These are phyloP conservation scores for Raffaelea arxii DNA, from an alignment of 2,329 filamentous ascomycete genomes.

Conservation along the genomic window DNA sequence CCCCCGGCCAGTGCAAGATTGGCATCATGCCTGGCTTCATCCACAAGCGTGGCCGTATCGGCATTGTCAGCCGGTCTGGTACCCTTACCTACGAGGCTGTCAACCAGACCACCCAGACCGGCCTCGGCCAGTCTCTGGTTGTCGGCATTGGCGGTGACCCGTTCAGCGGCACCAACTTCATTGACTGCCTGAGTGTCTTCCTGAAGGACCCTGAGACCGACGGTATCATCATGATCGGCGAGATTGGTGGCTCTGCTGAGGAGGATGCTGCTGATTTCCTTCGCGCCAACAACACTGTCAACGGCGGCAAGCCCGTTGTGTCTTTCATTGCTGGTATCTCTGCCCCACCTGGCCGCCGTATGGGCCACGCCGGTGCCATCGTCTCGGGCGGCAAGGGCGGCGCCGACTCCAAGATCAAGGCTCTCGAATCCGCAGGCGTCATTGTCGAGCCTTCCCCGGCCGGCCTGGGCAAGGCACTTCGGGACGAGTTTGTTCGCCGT, in stretches of 20 bases:
- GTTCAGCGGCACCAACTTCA: slow-evolving; percentile 99
- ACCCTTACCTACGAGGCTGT: slow-evolving; percentile 99
- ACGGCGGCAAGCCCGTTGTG: slow-evolving; percentile 84
- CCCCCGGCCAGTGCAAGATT: slow-evolving; percentile 94
- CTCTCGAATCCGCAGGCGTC: slow-evolving; percentile 86
- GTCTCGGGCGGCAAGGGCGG: slow-evolving; percentile 96
- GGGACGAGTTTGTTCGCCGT: slow-evolving; percentile 90
- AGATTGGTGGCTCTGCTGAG: slow-evolving; percentile 95
- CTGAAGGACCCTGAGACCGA: slow-evolving; percentile 92
- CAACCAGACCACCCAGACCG: slow-evolving; percentile 97
- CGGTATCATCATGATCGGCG: slow-evolving; percentile 99
- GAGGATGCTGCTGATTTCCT: slow-evolving; percentile 97
- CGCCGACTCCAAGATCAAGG: slow-evolving; percentile 95
- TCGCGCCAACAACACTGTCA: slow-evolving; percentile 79
- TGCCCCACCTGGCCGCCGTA: slow-evolving; percentile 88
- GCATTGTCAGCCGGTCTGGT: slow-evolving; percentile 95
- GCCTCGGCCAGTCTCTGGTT: slow-evolving; percentile 94
- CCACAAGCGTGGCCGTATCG: slow-evolving; percentile 97
- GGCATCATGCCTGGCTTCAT: slow-evolving; percentile 99
- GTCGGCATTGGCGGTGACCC: slow-evolving; percentile 98
- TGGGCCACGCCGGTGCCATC: slow-evolving; percentile 98
- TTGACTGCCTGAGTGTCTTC: slow-evolving; percentile 97
- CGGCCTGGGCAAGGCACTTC: slow-evolving; percentile 81
- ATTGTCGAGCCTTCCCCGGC: slow-evolving; percentile 94
- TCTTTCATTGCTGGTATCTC: slow-evolving; percentile 98